A percentile compares a stretch with the other conserved stretches of the same genome.
phyloP scores from a whole-genome alignment of 1,284 basidiomycete genomes.

The Marasmius oreades region DNA sequence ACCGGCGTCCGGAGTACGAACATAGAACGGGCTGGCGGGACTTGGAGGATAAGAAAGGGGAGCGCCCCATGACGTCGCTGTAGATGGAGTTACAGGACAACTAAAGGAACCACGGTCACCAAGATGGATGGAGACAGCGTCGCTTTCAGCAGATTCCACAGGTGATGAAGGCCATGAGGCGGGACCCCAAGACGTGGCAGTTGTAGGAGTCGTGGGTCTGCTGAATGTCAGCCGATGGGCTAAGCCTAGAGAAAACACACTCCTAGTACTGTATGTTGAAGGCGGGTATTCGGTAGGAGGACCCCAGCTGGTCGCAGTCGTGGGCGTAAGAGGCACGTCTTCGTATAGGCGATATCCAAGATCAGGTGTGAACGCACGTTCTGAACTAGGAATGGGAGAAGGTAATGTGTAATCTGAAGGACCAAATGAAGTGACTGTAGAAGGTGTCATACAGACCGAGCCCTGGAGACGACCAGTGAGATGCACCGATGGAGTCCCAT shows the following conservation, averaged over 20 bases:
- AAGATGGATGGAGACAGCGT: conserved; percentile 27
- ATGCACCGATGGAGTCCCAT: conserved; percentile 49
- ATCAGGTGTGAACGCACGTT: conserved; percentile 27
- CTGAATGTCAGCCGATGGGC: conserved; percentile 35
- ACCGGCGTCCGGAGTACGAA: conserved; percentile 41
- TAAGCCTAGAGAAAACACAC: conserved; percentile 43
- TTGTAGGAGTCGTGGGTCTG: conserved; percentile 40
- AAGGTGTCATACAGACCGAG: conserved; percentile 57
- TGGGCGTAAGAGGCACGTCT: conserved; percentile 27
- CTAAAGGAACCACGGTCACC: conserved; percentile 29
- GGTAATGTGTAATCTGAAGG: conserved; percentile 34
- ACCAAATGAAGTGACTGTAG: conserved; percentile 47
- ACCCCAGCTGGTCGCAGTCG: conserved; percentile 18
- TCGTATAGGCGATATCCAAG: conserved; percentile 34
- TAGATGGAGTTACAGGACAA: conserved; percentile 32
- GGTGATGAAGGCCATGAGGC: conserved; percentile 31
- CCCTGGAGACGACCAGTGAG: conserved; percentile 50
- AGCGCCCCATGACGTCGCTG: conserved; percentile 45
- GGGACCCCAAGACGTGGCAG: conserved; percentile 48
- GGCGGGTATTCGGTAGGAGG: conserved; percentile 18
- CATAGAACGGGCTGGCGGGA: conserved; percentile 32
- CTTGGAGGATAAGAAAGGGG: conserved; percentile 39
- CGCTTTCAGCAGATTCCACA: conserved; percentile 15
- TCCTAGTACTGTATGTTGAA: conserved; percentile 23
- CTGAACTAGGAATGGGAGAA: conserved; percentile 18